Percentiles rank a stretch among this genome's conserved stretches.
phyloP scores from a whole-genome alignment of 768 basidiomycete species.

The Termitomyces sp. region DNA sequence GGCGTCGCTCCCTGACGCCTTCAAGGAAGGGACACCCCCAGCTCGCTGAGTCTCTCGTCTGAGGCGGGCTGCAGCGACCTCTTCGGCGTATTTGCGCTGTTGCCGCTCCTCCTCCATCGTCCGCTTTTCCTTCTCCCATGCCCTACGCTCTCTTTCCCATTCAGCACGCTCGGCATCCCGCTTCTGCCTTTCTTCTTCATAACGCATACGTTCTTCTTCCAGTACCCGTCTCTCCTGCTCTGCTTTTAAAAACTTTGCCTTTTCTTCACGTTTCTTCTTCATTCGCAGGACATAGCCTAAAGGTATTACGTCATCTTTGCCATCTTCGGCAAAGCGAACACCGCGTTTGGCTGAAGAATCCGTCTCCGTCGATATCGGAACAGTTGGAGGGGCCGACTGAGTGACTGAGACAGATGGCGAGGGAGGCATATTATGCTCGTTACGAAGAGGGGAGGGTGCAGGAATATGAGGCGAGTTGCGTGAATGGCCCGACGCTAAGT shows the following conservation, averaged over 20 bases:
- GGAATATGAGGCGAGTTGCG: slow-evolving; percentile 33
- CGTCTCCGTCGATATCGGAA: slow-evolving; percentile 7
- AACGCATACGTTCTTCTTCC: slow-evolving; percentile 42
- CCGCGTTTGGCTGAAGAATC: slow-evolving; percentile 42
- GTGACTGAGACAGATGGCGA: slow-evolving; percentile 7
- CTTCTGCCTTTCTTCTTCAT: slow-evolving; percentile 38
- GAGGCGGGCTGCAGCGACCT: slow-evolving; percentile 55
- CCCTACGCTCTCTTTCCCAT: slow-evolving; percentile 49
- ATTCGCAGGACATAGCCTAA: slow-evolving; percentile 66
- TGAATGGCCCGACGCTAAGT: slow-evolving; percentile 20
- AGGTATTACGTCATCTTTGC: slow-evolving; percentile 67
- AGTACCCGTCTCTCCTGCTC: slow-evolving; percentile 51
- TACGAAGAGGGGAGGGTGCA: slow-evolving; percentile 49
- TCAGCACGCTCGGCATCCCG: slow-evolving; percentile 43
- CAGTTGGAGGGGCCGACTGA: slow-evolving; percentile 8
- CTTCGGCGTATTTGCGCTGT: slow-evolving; percentile 49
- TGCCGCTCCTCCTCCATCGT: slow-evolving; percentile 53
- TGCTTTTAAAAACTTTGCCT: slow-evolving; percentile 60
- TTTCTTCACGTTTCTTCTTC: slow-evolving; percentile 71
- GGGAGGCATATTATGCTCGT: slow-evolving; percentile 26
- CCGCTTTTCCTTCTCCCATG: slow-evolving; percentile 43
- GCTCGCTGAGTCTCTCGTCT: slow-evolving; percentile 57
- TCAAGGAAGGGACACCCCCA: slow-evolving; percentile 32
- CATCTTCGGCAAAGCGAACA: slow-evolving; percentile 63
- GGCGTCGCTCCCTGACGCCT: slow-evolving; percentile 19